Conservation (phyloP, 2,329 filamentous ascomycete genomes). For the Xylariaceae sp. region DNA sequence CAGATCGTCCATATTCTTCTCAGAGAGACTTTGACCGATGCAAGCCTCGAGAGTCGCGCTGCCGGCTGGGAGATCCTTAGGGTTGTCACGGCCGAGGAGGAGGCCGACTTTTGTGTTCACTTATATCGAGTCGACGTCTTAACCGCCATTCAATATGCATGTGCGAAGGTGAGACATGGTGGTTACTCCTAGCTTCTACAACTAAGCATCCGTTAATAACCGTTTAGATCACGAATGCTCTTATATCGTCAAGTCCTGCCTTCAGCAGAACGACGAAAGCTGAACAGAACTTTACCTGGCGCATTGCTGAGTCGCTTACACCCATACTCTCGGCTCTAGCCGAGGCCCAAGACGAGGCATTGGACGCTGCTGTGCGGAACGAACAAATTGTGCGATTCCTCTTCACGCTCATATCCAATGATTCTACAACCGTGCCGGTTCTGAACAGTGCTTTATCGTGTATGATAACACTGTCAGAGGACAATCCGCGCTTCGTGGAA, state of each 20-base stretch:
- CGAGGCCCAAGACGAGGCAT: conserved; percentile 63
- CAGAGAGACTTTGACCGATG: conserved; percentile 66
- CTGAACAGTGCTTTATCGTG: conserved; percentile 56
- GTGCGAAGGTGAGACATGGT: conserved; percentile 49
- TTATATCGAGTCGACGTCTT: conserved; percentile 64
- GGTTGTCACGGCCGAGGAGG: conserved; percentile 64
- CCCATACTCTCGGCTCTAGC: conserved; percentile 57
- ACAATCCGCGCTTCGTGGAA: conserved; percentile 57
- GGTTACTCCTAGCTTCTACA: neutral
- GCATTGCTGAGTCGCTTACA: conserved; percentile 56
- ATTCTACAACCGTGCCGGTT: conserved; percentile 44
- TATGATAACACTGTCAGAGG: conserved; percentile 62
- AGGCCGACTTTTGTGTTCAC: conserved; percentile 68
- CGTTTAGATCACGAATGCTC: conserved; percentile 46
- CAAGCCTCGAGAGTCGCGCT: conserved; percentile 63
- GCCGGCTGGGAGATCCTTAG: conserved; percentile 70
- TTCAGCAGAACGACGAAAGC: conserved; percentile 54
- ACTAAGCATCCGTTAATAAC: conserved; percentile 3
- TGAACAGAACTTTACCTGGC: conserved; percentile 57
- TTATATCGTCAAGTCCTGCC: conserved; percentile 43
- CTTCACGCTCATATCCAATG: conserved; percentile 52
- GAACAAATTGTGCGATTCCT: conserved; percentile 55
- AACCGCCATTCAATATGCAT: conserved; percentile 61
- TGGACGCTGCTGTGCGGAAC: conserved; percentile 55
- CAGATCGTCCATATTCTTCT: conserved; percentile 66